phyloP scores from a whole-genome alignment of 345 rosid genomes.

The Sisymbrium irio region DNA sequence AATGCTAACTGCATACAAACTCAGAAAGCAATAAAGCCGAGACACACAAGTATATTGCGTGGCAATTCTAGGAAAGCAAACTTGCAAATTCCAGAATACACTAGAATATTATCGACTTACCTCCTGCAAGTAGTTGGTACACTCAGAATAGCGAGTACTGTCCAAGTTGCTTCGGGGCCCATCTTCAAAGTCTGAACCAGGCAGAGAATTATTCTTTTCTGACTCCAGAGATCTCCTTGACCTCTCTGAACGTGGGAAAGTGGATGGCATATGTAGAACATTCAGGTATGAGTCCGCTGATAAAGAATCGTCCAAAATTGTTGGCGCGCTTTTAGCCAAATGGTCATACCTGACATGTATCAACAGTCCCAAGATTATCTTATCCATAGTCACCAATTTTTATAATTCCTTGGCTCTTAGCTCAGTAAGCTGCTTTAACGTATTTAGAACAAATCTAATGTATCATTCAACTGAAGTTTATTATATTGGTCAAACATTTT shows the following conservation, averaged over 20 bases:
- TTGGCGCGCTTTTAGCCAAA: slow-evolving; percentile 95
- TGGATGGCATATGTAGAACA: slow-evolving; percentile 92
- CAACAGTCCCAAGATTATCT: neutral
- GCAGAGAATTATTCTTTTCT: slow-evolving; percentile 46
- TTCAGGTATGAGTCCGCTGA: slow-evolving; percentile 97
- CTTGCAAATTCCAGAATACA: slow-evolving; percentile 6
- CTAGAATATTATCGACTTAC: slow-evolving; percentile 43
- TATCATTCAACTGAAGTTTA: too few relatives aligned
- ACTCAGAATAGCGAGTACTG: slow-evolving; percentile 66
- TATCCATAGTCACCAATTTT: neutral
- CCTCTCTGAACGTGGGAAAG: slow-evolving; percentile 93
- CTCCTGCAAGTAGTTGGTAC: slow-evolving; percentile 82
- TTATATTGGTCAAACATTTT: too few relatives aligned
- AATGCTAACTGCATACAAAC: slow-evolving; percentile 15
- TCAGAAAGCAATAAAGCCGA: neutral
- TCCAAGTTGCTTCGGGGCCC: slow-evolving; percentile 93
- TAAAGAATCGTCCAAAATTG: slow-evolving; percentile 93
- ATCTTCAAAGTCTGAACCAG: slow-evolving; percentile 58
- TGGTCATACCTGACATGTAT: slow-evolving; percentile 76
- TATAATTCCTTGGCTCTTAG: neutral
- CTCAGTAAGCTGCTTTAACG: slow-evolving; percentile 1
- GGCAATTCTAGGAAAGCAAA: slow-evolving; percentile 7
- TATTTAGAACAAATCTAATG: neutral
- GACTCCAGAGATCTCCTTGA: slow-evolving; percentile 67
- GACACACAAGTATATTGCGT: slow-evolving; percentile 5